Evolutionary conservation across 2,329 filamentous ascomycete species (phyloP).

Genomic region (Cryphonectria radicalis): DNA sequence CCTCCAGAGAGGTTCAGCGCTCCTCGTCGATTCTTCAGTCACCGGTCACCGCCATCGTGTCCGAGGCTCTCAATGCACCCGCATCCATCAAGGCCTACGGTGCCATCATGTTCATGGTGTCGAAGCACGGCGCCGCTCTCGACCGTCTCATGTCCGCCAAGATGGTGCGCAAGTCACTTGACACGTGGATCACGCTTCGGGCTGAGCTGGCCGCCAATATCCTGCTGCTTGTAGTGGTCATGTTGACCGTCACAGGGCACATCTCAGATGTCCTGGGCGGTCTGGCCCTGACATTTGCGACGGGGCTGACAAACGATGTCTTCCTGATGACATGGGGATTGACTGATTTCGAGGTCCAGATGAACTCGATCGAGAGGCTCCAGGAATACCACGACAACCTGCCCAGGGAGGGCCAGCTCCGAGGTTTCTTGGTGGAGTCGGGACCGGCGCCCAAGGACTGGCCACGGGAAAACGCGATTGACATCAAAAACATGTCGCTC

Average conservation of each 20-base stretch:
- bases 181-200: constrained; percentile 19
- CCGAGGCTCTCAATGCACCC: constrained; percentile 14
- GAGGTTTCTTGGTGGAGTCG: background rate
- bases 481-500: constrained; percentile 9
- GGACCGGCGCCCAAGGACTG: constrained; percentile 1
- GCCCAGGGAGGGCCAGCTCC: constrained; percentile 12
- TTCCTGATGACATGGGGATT: constrained; percentile 14
- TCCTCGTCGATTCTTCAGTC: constrained; percentile 16
- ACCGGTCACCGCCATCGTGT: constrained; percentile 13
- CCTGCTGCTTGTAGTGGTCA: constrained; percentile 11
- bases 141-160: constrained; percentile 17
- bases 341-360: constrained; percentile 16
- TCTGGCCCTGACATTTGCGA: constrained; percentile 14
- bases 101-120: constrained; percentile 13
- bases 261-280: constrained; percentile 8
- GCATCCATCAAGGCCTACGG: constrained; percentile 17
- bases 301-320: constrained; percentile 15
- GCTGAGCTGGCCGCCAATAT: constrained; percentile 7
- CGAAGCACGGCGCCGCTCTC: constrained; percentile 12
- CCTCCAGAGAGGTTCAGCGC: constrained; percentile 10
- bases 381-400: constrained; percentile 14
- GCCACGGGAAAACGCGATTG: constrained; percentile 5
- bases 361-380: constrained; percentile 20
- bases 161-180: constrained; percentile 14
- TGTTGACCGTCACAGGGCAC: constrained; percentile 5